Evolutionary conservation across 257 asterid species (phyloP).

Genomic region (Solanum tacnaense): DNA sequence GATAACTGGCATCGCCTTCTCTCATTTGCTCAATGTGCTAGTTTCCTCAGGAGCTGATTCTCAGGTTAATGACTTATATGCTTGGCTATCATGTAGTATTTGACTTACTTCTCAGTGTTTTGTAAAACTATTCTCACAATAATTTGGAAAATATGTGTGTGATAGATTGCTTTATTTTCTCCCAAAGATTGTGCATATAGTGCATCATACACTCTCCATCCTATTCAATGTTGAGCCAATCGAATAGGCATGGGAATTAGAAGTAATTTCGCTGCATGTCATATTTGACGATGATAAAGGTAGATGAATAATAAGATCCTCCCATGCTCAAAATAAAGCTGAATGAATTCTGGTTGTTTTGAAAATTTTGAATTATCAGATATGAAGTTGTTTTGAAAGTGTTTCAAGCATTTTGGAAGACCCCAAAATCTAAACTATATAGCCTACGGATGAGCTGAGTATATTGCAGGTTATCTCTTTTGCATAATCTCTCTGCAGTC

Average conservation of each 20-base stretch:
- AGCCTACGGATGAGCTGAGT: background rate
- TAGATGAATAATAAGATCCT: background rate
- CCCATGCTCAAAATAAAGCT: background rate
- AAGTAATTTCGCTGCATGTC: background rate
- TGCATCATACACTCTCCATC: background rate
- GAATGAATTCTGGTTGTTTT: background rate
- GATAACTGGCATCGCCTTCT: slow-evolving; percentile 40
- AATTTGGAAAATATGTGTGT: background rate
- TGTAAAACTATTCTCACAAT: background rate
- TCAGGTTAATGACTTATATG: slow-evolving; percentile 18
- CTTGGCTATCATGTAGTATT: background rate
- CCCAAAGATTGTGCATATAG: background rate
- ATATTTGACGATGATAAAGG: background rate
- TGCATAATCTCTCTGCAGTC: background rate
- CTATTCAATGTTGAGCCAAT: background rate
- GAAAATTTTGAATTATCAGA: background rate
- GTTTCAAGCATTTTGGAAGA: background rate
- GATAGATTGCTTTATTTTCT: background rate
- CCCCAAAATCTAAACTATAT: background rate
- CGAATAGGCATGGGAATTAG: background rate
- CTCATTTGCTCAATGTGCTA: slow-evolving; percentile 28
- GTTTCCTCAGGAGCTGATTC: slow-evolving; percentile 49
- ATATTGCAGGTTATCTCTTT: background rate
- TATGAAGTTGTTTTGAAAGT: background rate
- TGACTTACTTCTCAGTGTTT: background rate